phyloP scores from a whole-genome alignment of 2,329 filamentous ascomycete species.

The Aspergillus tubingensis region DNA sequence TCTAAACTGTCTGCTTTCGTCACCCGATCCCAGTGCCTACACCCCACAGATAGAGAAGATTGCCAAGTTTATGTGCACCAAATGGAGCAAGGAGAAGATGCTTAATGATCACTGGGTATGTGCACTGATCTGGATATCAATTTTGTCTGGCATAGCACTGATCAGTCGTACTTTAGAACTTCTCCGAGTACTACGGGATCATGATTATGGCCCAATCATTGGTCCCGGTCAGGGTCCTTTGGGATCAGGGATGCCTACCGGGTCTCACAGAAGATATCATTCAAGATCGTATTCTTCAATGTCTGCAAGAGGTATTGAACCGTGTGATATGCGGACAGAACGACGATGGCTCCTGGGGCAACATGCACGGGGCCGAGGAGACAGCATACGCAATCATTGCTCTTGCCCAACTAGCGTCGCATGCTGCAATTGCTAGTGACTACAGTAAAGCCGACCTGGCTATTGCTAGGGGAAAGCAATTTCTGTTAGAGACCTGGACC shows the following conservation, averaged over 20 bases:
- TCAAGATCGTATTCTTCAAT: neutral
- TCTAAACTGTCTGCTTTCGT: conserved; percentile 1
- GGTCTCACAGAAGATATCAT: neutral
- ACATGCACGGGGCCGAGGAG: conserved; percentile 6
- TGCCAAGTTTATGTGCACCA: conserved; percentile 3
- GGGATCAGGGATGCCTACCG: neutral
- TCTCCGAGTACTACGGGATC: conserved; percentile 11
- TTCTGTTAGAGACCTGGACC: conserved; percentile 4
- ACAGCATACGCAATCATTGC: conserved; percentile 9
- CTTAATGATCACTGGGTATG: conserved; percentile 5
- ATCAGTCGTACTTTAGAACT: neutral
- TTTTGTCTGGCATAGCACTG: no score
- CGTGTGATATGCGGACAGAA: conserved; percentile 1
- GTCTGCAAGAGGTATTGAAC: neutral
- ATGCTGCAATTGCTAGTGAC: neutral
- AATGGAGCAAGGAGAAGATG: neutral
- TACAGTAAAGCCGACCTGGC: neutral
- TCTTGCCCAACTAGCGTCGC: conserved; percentile 5
- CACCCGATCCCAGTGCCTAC: neutral
- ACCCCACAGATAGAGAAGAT: conserved; percentile 1
- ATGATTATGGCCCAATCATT: conserved; percentile 5
- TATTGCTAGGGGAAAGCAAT: conserved; percentile 10
- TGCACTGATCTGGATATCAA: no score
- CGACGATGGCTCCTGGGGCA: conserved; percentile 10
- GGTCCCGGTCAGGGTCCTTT: neutral